Conservation (phyloP, 2,329 filamentous ascomycete species). For the Trichophyton simii region DNA sequence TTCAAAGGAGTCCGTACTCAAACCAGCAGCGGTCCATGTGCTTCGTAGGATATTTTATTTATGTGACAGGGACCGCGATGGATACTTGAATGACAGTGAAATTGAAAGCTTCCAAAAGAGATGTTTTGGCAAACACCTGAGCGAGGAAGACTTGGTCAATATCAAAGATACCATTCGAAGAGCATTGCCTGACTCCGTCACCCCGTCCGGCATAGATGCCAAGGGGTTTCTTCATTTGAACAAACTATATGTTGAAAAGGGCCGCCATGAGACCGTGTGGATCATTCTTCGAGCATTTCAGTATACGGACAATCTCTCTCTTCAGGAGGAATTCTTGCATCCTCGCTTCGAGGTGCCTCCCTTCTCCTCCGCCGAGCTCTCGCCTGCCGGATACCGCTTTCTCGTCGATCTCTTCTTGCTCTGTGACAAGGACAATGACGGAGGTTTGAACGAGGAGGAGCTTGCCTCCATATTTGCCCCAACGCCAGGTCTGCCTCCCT, state of each 20-base stretch:
- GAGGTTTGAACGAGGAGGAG: conserved; percentile 76
- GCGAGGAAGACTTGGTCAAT: conserved; percentile 68
- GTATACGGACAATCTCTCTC: conserved; percentile 86
- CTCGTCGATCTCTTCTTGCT: conserved; percentile 93
- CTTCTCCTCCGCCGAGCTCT: conserved; percentile 83
- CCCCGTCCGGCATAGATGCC: conserved; percentile 63
- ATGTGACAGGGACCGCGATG: conserved; percentile 92
- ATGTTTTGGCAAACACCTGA: conserved; percentile 80
- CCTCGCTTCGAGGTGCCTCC: conserved; percentile 91
- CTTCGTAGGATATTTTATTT: conserved; percentile 87
- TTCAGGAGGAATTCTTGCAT: conserved; percentile 82
- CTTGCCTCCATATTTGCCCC: conserved; percentile 79
- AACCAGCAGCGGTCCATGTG: conserved; percentile 77
- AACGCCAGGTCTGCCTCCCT: conserved; percentile 74
- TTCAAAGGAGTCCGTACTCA: conserved; percentile 79
- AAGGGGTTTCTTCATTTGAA: conserved; percentile 80
- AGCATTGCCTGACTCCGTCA: conserved; percentile 48
- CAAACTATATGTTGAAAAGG: conserved; percentile 93
- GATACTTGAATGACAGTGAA: conserved; percentile 77
- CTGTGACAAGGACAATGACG: conserved; percentile 96
- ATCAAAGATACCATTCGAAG: conserved; percentile 81
- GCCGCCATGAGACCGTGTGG: conserved; percentile 96
- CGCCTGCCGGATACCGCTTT: conserved; percentile 88
- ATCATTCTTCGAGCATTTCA: conserved; percentile 89
- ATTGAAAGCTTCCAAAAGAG: conserved; percentile 82